A percentile compares a stretch with the other conserved stretches of the same genome.
Conservation (phyloP, 202 grass and related monocot species). For the Bolboschoenoplectus hybrid region DNA sequence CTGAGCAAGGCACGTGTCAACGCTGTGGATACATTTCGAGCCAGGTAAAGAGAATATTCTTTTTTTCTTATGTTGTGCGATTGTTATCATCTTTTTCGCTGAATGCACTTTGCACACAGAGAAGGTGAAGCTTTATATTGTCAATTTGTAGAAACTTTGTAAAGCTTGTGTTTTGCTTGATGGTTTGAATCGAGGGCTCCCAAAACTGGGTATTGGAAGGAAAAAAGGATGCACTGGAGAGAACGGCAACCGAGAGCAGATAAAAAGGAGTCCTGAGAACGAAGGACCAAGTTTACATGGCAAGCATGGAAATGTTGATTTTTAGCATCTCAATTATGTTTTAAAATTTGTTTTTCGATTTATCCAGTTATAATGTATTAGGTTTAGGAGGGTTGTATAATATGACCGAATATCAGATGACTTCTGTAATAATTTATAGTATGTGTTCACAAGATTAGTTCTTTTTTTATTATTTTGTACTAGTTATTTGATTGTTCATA, state of each 20-base stretch:
- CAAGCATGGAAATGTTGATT: conserved; percentile 68
- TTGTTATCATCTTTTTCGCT: background rate
- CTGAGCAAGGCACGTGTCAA: conserved; percentile 83
- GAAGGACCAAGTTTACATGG: conserved; percentile 51
- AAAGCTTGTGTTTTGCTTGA: conserved; percentile 86
- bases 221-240: conserved; percentile 40
- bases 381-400: background rate
- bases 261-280: conserved; percentile 39
- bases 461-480: background rate
- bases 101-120: conserved; percentile 12
- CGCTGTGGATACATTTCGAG: conserved; percentile 87
- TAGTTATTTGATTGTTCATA: background rate
- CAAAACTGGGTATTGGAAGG: conserved; percentile 89
- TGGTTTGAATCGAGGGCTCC: conserved; percentile 73
- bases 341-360: background rate
- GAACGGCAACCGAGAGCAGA: conserved; percentile 37
- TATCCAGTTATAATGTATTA: background rate
- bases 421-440: background rate
- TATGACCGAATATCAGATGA: background rate
- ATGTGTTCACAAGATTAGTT: background rate
- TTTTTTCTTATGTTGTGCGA: background rate
- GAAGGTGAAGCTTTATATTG: background rate
- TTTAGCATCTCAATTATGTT: conserved; percentile 38
- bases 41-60: conserved; percentile 55
- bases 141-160: conserved; percentile 66